phyloP scores from a whole-genome alignment of 2,329 filamentous ascomycete genomes.

The Chaetomium strumarium region DNA sequence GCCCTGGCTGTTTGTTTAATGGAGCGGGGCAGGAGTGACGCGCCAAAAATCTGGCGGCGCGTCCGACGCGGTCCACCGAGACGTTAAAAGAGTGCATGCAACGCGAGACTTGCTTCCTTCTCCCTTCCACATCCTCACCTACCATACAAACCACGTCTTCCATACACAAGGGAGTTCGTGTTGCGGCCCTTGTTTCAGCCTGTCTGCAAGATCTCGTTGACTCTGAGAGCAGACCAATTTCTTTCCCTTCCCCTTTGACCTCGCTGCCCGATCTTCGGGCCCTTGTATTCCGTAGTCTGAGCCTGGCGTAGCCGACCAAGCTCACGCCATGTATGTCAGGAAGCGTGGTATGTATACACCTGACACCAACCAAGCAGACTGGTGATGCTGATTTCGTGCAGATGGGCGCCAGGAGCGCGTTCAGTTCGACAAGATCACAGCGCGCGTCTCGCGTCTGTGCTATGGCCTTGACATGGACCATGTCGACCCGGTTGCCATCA shows the following conservation, averaged over 20 bases:
- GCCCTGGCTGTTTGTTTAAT: constrained; percentile 24
- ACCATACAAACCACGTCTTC: constrained; percentile 2
- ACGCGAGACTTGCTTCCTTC: constrained; percentile 9
- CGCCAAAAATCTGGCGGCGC: constrained; percentile 21
- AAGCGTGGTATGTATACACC: constrained; percentile 50
- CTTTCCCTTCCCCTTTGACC: neutral
- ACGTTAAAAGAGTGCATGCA: constrained; percentile 20
- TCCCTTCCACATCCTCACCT: constrained; percentile 19
- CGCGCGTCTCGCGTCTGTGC: constrained; percentile 93
- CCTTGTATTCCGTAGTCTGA: constrained; percentile 13
- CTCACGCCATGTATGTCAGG: constrained; percentile 52
- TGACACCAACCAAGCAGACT: neutral
- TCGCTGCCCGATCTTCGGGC: neutral
- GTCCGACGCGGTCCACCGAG: constrained; percentile 23
- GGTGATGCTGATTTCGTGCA: constrained; percentile 36
- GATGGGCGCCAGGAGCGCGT: constrained; percentile 99
- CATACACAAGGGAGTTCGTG: constrained; percentile 9
- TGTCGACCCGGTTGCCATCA: constrained; percentile 96
- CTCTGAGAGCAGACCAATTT: neutral
- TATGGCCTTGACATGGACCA: constrained; percentile 93
- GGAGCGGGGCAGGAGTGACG: constrained; percentile 19
- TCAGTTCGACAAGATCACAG: constrained; percentile 99
- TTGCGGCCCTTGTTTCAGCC: constrained; percentile 8
- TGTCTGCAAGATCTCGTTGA: neutral
- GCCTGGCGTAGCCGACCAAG: constrained; percentile 11